Base-by-base conservation (phyloP, 2,329 filamentous ascomycete species). In the Aspergillus sp. region DNA sequence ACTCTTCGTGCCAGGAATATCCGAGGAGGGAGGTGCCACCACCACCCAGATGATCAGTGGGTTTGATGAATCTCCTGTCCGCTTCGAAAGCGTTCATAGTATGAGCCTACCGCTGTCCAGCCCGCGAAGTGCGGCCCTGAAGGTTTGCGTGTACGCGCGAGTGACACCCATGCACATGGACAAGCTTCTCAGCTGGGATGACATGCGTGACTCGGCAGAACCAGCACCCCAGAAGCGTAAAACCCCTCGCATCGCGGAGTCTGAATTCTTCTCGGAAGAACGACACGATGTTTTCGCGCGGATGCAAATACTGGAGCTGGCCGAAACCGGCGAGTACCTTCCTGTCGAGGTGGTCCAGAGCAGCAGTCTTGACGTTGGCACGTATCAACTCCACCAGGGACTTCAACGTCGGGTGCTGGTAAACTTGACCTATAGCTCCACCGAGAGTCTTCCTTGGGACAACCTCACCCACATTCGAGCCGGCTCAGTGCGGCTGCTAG, bases 111-210 rank as follows among this genome's bases (percentile, higher is more conserved):
- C 93, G 4, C 82, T 96, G 39, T 89, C 89, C 49, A 90, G 89
- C 51, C 86, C 92, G 1, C 85, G 85, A 22, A 88, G 89, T 51
- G 87, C 92, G 1, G 89, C 87, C 24, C 78, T 99, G 56, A 87
- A 95, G 56, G 90, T 96, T 9, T 92, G 92, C 52, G 90, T 99
- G 61, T 98, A 96, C 73, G 93, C 95, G 18, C 90, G 90, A 71
- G 91, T 96, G 39, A 95, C 92, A 1, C 81, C 88, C 0, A 97
- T 97, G 88, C 95, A 99, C 77, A 84, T 99, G 22, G 95, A 99
- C 75, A 98, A 96, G 79, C 83, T 99, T 54, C 85, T 97, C 12
- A 99, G 95, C 78, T 99, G 95, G 95, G 95, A 99, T 73, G 95
- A 98, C 69, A 97, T 99, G 88, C 88, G 94, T 59, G 94, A 99